Base-by-base conservation (phyloP, 23 red algal genomes). In the Cyanidium caldarium region DNA sequence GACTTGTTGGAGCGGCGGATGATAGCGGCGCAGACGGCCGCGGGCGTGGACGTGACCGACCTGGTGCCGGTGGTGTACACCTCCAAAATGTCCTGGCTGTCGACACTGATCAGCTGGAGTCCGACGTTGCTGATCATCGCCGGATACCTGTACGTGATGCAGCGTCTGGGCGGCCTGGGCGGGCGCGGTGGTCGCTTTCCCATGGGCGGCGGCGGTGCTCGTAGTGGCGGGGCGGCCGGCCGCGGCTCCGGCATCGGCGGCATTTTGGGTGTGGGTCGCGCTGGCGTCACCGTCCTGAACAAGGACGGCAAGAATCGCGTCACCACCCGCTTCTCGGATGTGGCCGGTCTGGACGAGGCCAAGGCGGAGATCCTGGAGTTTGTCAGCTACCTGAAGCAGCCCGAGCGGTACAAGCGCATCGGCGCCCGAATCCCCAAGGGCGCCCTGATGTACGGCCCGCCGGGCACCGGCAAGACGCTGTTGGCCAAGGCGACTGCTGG, bases 321-420 rank as follows among this genome's bases (percentile, higher is more conserved):
- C 37, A 78, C 76, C 34, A 85, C 84, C 30, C 46, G 45, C 35
- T 98, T 98, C 44, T 80, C 68, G 34, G 92, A 98, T 46, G 83
- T 98, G 7, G 92, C 92, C 40, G 92, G 92, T 12, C 70, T 98
- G 19, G 69, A 82, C 34, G 92, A 98, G 45, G 92, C 92, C 3
- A 98, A 98, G 29, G 78, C 73, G 44, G 92, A 98, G 65, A 84
- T 98, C 41, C 88, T 98, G 84, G 92, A 98, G 75, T 98, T 98
- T 83, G 92, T 98, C 25, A 75, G 87, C 42, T 98, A 98, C 33
- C 46, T 98, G 65, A 88, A 88, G 68, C 88, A 84, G 38, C 92
- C 92, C 3, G 92, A 98, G 25, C 77, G 86, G 12, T 98, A 85
- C 40, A 98, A 88, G 39, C 80, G 78, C 39, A 68, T 98, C 40